Evolutionary conservation across 2,329 filamentous ascomycete species (phyloP).

Genomic region (Clonostachys byssicola): DNA sequence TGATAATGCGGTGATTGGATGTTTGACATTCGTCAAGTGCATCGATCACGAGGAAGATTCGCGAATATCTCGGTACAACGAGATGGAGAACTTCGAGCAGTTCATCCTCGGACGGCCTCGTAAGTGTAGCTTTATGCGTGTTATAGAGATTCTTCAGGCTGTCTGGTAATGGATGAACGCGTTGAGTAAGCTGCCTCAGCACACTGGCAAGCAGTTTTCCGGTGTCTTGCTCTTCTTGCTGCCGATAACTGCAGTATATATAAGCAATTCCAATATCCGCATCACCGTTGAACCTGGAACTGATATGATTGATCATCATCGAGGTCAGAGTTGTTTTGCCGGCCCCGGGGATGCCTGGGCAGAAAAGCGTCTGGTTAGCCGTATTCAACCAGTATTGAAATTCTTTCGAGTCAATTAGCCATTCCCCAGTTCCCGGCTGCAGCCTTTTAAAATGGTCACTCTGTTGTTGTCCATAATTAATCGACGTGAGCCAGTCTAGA

Average conservation of each 20-base stretch:
- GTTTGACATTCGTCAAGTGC: conserved; percentile 13
- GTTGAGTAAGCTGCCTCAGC: conserved; percentile 27
- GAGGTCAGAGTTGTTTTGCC: conserved; percentile 42
- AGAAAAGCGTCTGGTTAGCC: conserved; percentile 26
- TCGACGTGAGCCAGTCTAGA: not conserved
- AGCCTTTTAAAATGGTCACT: not conserved
- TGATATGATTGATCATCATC: conserved; percentile 33
- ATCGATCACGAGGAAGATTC: conserved; percentile 11
- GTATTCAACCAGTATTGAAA: not conserved
- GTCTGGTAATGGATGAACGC: conserved; percentile 11
- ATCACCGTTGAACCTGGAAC: conserved; percentile 9
- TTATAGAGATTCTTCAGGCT: conserved; percentile 19
- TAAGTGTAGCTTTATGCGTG: conserved; percentile 8
- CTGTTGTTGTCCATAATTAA: not conserved
- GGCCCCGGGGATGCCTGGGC: conserved; percentile 39
- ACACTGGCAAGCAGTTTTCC: conserved; percentile 22
- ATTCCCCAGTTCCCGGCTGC: not conserved
- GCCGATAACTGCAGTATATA: conserved; percentile 37
- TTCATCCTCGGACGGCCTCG: not conserved
- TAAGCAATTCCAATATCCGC: conserved; percentile 29
- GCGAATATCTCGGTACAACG: not conserved
- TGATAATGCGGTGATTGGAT: too few species aligned
- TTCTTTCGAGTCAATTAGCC: not conserved
- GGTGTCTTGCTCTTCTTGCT: conserved; percentile 25
- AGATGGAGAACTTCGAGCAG: not conserved